Evolutionary conservation across 2,329 filamentous ascomycete genomes (phyloP), one percentile per base, ranked within the genome.

Genomic region (Trichoderma atrobrunneum): DNA sequence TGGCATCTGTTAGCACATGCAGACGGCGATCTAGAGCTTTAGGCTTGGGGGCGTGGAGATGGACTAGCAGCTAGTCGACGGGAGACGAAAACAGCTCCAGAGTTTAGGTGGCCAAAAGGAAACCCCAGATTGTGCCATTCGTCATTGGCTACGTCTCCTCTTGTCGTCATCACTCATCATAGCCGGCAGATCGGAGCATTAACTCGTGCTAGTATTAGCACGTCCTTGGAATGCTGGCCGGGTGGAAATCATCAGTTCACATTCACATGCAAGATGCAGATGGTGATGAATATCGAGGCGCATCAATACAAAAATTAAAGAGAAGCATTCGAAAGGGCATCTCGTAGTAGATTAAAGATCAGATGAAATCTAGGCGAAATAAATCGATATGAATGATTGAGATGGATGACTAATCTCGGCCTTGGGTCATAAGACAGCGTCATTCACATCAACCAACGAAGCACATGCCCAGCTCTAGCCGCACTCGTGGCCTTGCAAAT

Each of bases 161-260:
- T 54, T 70, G 59, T 70, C 67, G 67, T 70, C 67, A 70, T 70
- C 67, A 14, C 57, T 70, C 67, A 70, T 70, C 67, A 70, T 70
- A 62, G 57, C 32, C 39, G 57, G 39, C 57, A 51, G 67, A 61
- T 61, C 34, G 63, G n/a, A 24, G 24, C 28, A 56, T 67, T 34
- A 26, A 67, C 12, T 4, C 12, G 30, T 26, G 16, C 48, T 60
- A 32, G 54, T 26, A 26, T 26, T 26, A 26, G 26, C 26, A 26
- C 5, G 34, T 51, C 12, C n/a, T 60, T 48, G 54, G 56, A 34
- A 60, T 59, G 36, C 14, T 60, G 36, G 48, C 48, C 21, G 48
- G 48, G 48, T 54, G 48, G 48, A 8, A 24, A 66, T 39, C 18
- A 21, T 51, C 39, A 14, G n/a, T 18, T 28, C 24, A 34, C 30